Evolutionary conservation across 495 filamentous ascomycete genomes (phyloP), one percentile per base, ranked within the genome.

Genomic region (Daldinia bambusicola): DNA sequence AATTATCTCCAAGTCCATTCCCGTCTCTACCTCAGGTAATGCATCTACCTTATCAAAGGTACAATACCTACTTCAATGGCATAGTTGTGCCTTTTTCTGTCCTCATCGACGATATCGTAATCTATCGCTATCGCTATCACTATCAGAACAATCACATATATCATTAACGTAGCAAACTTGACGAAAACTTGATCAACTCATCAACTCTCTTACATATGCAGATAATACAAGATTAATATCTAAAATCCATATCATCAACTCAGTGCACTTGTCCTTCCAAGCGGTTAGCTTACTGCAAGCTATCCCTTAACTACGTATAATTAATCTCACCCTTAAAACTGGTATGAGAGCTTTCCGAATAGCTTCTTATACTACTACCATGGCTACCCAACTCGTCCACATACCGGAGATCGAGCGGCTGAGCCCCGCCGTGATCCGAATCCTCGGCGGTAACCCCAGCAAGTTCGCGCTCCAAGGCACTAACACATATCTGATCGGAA

Each of bases 401-500:
- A 82, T 94, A 40, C 86, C 86, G 16, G 90, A 92, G 61, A 81
- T 92, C 43, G 85, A 90, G 74, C 83, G 87, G 52, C 84, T 95
- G 43, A 89, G 88, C 67, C 81, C 89, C 1, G 80, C 82, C 13
- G 88, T 91, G 16, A 89, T 93, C 68, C 85, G 93, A 62, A 90
- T 97, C 58, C 82, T 97, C 9, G 93, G 87, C 58, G 92, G 90
- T 13, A 96, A 97, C 77, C 92, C 93, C 8, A 87, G 90, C 69
- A 94, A 94, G 70, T 87, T 88, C 76, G 83, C 82, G 0, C 78
- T 87, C 20, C 84, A 87, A 60, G 85, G 84, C 63, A 96, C 93
- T 58, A 97, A 97, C 78, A 97, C 93, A 43, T 97, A 95, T 77
- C 83, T 97, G 14, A 70, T 97, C 64, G 93, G 93, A 70, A 91